Evolutionary conservation across 192 early-diverging fungal species (phyloP).

Genomic region (Coemansia sp.): DNA sequence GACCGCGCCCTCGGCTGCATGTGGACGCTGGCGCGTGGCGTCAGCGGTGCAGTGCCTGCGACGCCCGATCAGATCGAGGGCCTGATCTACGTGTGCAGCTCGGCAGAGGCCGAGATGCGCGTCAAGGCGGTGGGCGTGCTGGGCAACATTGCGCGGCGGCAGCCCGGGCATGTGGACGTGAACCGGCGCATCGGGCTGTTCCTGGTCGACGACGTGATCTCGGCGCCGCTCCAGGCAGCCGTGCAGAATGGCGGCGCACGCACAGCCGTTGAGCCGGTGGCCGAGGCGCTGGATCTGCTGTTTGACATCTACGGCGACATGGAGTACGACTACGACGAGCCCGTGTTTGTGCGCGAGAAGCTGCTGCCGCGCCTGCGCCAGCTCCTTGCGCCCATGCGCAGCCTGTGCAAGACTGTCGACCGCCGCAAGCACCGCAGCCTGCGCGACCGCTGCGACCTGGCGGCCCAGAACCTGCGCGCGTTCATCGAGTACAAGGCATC

Average conservation of each 20-base stretch:
- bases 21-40: slow-evolving; percentile 73
- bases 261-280: slow-evolving; percentile 33
- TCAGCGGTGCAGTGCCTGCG: slow-evolving; percentile 56
- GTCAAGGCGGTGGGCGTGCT: slow-evolving; percentile 74
- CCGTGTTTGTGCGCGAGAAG: slow-evolving; percentile 75
- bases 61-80: slow-evolving; percentile 51
- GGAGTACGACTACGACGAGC: slow-evolving; percentile 77
- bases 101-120: slow-evolving; percentile 28
- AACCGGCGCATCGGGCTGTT: slow-evolving; percentile 64
- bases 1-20: slow-evolving; percentile 71
- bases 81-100: slow-evolving; percentile 40
- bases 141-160: slow-evolving; percentile 69
- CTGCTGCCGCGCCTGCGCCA: slow-evolving; percentile 60
- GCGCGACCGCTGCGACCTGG: slow-evolving; percentile 79
- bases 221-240: slow-evolving; percentile 13
- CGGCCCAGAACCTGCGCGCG: slow-evolving; percentile 70
- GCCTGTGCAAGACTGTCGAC: slow-evolving; percentile 65
- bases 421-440: slow-evolving; percentile 65
- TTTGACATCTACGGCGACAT: slow-evolving; percentile 88
- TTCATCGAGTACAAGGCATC: slow-evolving; percentile 88
- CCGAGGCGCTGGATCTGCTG: slow-evolving; percentile 80
- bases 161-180: slow-evolving; percentile 54
- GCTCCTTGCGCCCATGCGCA: slow-evolving; percentile 51
- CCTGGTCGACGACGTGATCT: slow-evolving; percentile 52
- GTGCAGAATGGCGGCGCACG: not conserved